These are phyloP conservation scores for Candida sphagnicola DNA, from an alignment of 805 yeast species.

Conservation along the genomic window DNA sequence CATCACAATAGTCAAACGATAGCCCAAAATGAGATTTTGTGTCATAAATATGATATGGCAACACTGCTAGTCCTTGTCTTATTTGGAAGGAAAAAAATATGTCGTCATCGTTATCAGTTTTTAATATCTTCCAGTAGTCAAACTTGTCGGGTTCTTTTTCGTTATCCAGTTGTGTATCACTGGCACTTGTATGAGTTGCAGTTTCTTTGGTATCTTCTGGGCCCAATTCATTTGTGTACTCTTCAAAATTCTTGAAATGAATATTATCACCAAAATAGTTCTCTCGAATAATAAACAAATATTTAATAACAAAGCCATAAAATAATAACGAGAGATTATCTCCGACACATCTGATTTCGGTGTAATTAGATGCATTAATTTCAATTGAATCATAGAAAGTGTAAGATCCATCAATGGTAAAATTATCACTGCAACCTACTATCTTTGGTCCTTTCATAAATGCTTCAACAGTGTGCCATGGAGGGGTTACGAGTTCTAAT, in stretches of 20 bases:
- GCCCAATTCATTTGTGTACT: slow-evolving; percentile 46
- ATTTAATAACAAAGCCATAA: slow-evolving; percentile 76
- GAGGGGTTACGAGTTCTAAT: slow-evolving; percentile 70
- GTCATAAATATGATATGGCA: slow-evolving; percentile 74
- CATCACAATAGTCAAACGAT: slow-evolving; percentile 59
- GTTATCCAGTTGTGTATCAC: neutral
- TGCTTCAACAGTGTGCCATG: slow-evolving; percentile 84
- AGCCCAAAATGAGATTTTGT: slow-evolving; percentile 58
- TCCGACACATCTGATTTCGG: slow-evolving; percentile 62
- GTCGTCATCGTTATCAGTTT: slow-evolving; percentile 72
- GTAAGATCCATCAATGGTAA: slow-evolving; percentile 62
- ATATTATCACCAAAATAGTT: slow-evolving; percentile 86
- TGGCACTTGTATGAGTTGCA: neutral
- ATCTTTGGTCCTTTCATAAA: slow-evolving; percentile 56
- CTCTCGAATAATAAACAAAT: slow-evolving; percentile 70
- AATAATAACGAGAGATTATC: slow-evolving; percentile 64
- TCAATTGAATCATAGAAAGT: slow-evolving; percentile 56
- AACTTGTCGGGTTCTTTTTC: slow-evolving; percentile 5
- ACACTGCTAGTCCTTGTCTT: slow-evolving; percentile 60
- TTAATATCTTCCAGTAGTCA: slow-evolving; percentile 37
- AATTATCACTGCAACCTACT: slow-evolving; percentile 65
- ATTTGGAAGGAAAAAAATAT: slow-evolving; percentile 69
- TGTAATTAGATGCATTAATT: slow-evolving; percentile 64
- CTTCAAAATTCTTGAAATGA: slow-evolving; percentile 85
- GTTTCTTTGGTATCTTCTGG: neutral